These are phyloP conservation scores for Zymoseptoria brevis DNA, from an alignment of 2,329 filamentous ascomycete species.

Conservation along the genomic window DNA sequence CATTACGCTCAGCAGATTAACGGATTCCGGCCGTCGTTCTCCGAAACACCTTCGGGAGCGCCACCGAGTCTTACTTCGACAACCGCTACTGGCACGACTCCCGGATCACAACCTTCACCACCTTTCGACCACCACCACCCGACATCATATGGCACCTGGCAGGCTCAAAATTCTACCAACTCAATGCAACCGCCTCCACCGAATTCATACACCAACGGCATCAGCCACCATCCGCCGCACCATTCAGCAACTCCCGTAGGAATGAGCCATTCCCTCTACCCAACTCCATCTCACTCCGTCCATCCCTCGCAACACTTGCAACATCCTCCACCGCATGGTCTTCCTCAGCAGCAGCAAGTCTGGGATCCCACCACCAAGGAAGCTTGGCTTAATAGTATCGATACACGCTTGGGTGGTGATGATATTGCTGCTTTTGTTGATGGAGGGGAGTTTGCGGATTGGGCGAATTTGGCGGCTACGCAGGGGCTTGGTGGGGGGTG, in stretches of 20 bases:
- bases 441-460: conserved; percentile 30
- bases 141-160: conserved; percentile 16
- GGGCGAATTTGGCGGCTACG: conserved; percentile 21
- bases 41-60: conserved; percentile 12
- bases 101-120: conserved; percentile 22
- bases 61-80: conserved; percentile 22
- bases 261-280: conserved; percentile 5
- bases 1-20: conserved; percentile 16
- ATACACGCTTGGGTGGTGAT: conserved; percentile 33
- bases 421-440: conserved; percentile 35
- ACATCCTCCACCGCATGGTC: conserved; percentile 5
- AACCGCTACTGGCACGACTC: conserved; percentile 9
- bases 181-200: conserved; percentile 17
- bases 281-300: conserved; percentile 4
- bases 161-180: conserved; percentile 15
- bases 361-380: conserved; percentile 26
- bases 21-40: conserved; percentile 23
- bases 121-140: conserved; percentile 13
- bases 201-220: conserved; percentile 16
- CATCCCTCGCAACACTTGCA: conserved; percentile 3
- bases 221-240: conserved; percentile 6
- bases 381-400: conserved; percentile 30
- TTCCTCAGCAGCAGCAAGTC: conserved; percentile 10
- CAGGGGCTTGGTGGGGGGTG: conserved; percentile 21
- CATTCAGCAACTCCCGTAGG: conserved; percentile 5